Evolutionary conservation across 306 rosid genomes (phyloP), one percentile per base, ranked within the genome.

Genomic region (Medicago arabica): DNA sequence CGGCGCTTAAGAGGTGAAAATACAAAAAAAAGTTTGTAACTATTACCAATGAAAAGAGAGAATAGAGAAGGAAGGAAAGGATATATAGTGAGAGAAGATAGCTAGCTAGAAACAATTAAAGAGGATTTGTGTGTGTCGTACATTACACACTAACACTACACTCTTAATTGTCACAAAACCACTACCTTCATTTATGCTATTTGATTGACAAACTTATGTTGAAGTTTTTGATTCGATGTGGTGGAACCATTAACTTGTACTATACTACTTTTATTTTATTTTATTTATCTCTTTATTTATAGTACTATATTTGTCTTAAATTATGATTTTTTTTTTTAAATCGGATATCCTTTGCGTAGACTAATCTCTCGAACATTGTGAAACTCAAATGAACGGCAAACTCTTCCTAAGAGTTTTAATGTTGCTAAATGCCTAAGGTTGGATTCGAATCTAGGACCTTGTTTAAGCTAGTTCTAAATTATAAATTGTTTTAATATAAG

Each of bases 1-100:
- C 96, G 94, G 91, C 90, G 97, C 85, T 78, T 80, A 88, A 76
- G 83, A 80, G 87, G 60, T 51, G 86, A 60, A 43, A 69, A 71
- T 63, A 67, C 79, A 76, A 72, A 83, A 47, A 47, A 31, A n/a
- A 2, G 9, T 5, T 13, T 18, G 6, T 75, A 80, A 54, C 86
- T 78, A 80, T 83, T 87, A 86, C 91, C 91, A 81, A 93, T 78
- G 90, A 17, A 39, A 38, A 61, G 43, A 31, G 15, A 31, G 17
- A 41, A 11, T 9, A 2, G 31, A 6, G 39, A 60, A 59, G 36
- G 81, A 59, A 67, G 59, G 53, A 62, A 59, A 67, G 47, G 53
- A 57, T 79, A 43, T 67, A 43, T 8, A 65, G 50, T 69, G 60
- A 28, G 58, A 43, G 71, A 21, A 21, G 84, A 85, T 83, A 72